Percentiles rank a stretch among this genome's conserved stretches.
Evolutionary conservation across 1,139 yeast genomes (phyloP).

Genomic region (Scheffersomyces segobiensis): DNA sequence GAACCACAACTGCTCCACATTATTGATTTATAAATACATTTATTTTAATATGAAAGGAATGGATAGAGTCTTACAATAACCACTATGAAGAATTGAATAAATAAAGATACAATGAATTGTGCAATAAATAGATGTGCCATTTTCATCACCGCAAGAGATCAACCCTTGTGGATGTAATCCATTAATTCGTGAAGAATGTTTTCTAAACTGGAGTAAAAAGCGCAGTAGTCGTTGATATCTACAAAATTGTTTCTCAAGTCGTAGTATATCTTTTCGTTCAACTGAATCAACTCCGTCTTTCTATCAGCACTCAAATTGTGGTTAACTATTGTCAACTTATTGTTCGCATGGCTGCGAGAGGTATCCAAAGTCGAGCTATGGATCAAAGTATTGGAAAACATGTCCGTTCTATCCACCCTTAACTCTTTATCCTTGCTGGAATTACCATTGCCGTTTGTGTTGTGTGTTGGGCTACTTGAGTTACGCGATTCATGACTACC

Average conservation of each 20-base stretch:
- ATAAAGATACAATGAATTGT: neutral
- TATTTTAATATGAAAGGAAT: neutral
- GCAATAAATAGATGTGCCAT: neutral
- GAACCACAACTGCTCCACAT: neutral
- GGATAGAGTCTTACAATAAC: neutral
- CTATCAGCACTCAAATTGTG: conserved; percentile 10
- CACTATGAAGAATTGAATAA: neutral
- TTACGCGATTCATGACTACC: neutral
- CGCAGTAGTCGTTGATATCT: conserved; percentile 48
- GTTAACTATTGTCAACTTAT: neutral
- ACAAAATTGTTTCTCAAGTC: conserved; percentile 47
- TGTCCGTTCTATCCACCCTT: neutral
- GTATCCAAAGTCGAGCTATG: neutral
- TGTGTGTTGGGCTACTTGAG: neutral
- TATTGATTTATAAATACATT: neutral
- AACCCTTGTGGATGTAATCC: conserved; percentile 29
- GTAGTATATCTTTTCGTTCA: conserved; percentile 42
- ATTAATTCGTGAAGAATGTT: conserved; percentile 41
- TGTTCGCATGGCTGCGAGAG: neutral
- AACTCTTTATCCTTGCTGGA: neutral
- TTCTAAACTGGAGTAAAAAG: conserved; percentile 45
- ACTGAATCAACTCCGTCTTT: conserved; percentile 28
- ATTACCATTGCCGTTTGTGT: conserved; percentile 1
- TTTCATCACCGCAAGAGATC: neutral
- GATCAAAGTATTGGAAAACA: neutral